Evolutionary conservation across 768 basidiomycete species (phyloP), one percentile per base, ranked within the genome.

Genomic region (Tricholoma sp.): DNA sequence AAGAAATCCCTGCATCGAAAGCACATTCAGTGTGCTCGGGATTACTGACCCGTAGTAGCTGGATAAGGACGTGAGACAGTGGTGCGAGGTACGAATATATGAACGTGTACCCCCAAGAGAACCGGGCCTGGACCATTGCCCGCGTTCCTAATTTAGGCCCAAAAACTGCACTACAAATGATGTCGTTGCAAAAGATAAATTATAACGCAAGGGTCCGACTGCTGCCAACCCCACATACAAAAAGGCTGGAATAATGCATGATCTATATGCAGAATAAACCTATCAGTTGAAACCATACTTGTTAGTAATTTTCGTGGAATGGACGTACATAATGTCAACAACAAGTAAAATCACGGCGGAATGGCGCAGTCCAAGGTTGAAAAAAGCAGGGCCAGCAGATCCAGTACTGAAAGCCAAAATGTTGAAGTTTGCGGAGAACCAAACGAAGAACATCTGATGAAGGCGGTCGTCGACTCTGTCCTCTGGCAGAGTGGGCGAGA

Each of bases 61-160:
- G 31, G 14, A 3, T 19, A 31, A 54, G 18, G 8, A 29, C 21
- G 10, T 22, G 2, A 29, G 22, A 24, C 31, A 50, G 35, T 16
- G 29, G 22, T 14, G 14, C 22, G 1, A 32, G 27, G 27, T 16
- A 51, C 27, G 6, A 34, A 24, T 41, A 22, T 18, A 46, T 34
- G 29, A 43, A 43, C 1, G 0, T 9, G 7, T 52, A 72, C 70
- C 69, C 68, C 66, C 67, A 70, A 22, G 71, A 61, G 57, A 67
- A 68, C n/a, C 61, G 61, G 65, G 87, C 83, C 57, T 83, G 80
- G 21, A 90, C 83, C 88, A 93, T 89, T 55, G 86, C 87, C 18
- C 91, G 78, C 64, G 87, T 80, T 18, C 91, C 91, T 0, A 88
- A 73, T 66, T 84, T 85, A 0, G 91, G 89, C 9, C 91, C 89